These are phyloP conservation scores for Gymnopilus dilepis DNA, from an alignment of 768 basidiomycete species.

Conservation along the genomic window DNA sequence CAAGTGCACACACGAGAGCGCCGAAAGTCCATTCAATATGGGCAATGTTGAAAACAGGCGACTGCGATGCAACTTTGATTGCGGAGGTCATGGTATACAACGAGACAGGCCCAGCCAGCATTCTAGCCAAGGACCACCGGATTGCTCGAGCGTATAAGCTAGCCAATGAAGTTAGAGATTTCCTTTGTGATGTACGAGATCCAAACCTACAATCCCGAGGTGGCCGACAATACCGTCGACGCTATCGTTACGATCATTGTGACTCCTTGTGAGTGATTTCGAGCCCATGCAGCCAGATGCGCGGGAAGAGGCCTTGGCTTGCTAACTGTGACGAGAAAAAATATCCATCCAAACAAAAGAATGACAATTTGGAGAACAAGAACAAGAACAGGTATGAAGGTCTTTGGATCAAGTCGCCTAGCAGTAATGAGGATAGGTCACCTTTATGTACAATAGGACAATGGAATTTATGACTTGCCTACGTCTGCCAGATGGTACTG, in stretches of 20 bases:
- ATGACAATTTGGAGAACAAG: constrained; percentile 3
- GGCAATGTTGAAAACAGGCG: constrained; percentile 21
- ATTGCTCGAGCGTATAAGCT: constrained; percentile 25
- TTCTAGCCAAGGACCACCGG: constrained; percentile 22
- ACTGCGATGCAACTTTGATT: constrained; percentile 17
- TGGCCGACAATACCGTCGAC: constrained; percentile 16
- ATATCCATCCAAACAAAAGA: constrained; percentile 24
- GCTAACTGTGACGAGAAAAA: constrained; percentile 21
- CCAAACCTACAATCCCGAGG: constrained; percentile 19
- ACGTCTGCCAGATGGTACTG: background rate
- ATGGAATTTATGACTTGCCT: background rate
- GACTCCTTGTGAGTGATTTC: constrained; percentile 21
- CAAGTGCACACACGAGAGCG: constrained; percentile 19
- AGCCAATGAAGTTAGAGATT: background rate
- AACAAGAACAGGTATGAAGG: constrained; percentile 6
- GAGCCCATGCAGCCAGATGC: constrained; percentile 14
- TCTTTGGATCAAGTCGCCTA: constrained; percentile 4
- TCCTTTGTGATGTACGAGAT: background rate
- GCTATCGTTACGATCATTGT: constrained; percentile 24
- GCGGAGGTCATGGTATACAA: constrained; percentile 22
- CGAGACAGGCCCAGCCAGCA: constrained; percentile 17
- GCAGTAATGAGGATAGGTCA: too few relatives aligned
- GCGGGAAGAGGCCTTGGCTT: constrained; percentile 19
- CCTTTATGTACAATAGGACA: too few relatives aligned
- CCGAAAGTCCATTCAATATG: constrained; percentile 23